Base-by-base conservation (phyloP, 305 asterid genomes). In the Fraxinus floribunda region DNA sequence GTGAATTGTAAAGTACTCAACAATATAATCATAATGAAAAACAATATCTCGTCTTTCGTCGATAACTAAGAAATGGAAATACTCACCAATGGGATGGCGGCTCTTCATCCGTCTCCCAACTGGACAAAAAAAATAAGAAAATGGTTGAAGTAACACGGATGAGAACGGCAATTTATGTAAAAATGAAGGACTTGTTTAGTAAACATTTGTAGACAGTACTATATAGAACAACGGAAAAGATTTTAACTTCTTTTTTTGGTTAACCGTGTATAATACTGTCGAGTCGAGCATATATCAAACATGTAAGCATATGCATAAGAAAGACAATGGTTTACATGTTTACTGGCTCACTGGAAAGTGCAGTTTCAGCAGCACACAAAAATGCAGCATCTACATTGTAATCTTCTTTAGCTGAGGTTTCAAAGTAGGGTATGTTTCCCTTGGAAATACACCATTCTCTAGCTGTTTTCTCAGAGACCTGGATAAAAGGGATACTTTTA, bases 331-430 rank as follows among this genome's bases (percentile, higher is more conserved):
- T 57, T 85, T 85, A 89, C 92, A 89, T 89, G 89, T 89, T 89
- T 1, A 86, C 39, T 20, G 91, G 90, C 20, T 91, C 91, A 68
- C 87, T 88, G 75, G 88, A 88, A 15, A 90, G 92, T 24, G 98
- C 88, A 18, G 89, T 90, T 79, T 87, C 60, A 3, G 97, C 98
- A 16, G 88, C 90, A 70, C 86, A 78, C 22, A 82, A 0, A 85
- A 95, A 95, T 36, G 95, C 93, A 81, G 85, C 83, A 38, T 91
- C 98, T 0, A 93, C 93, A 77, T 92, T 93, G 82, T 87, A 87
- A 83, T 90, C 89, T 79, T 95, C 95, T 85, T 95, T 95, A 0
- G 97, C 98, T 7, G 98, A 94, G 38, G 96, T 94, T 88, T 93
- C 95, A 64, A 89, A 90, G 79, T 92, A 92, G 13, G 97, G 98